Base-by-base conservation (phyloP, 345 rosid species). In the Physaria fendleri region DNA sequence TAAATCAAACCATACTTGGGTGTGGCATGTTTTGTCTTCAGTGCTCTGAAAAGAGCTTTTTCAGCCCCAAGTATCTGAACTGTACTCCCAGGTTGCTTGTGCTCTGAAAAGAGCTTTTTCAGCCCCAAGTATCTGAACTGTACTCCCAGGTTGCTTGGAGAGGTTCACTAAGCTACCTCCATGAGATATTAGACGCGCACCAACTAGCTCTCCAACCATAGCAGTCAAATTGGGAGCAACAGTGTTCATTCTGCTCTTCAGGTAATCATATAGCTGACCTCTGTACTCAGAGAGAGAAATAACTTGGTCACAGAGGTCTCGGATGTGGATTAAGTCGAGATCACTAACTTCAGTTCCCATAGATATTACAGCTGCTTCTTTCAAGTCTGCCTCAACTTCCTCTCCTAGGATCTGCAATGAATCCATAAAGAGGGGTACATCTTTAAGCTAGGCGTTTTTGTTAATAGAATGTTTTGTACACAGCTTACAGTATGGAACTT, bases 281-380 rank as follows among this genome's bases (percentile, higher is more conserved):
- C 93, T 83, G 80, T 83, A 86, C 57, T 84, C 88, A 5, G 91
- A 25, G 5, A 88, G 84, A 11, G 89, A 81, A 17, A 82, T 53
- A 51, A 80, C 95, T 66, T 88, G 91, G 53, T 79, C 88, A 57
- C 88, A 78, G 23, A 81, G 87, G 56, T 89, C 89, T 58, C 76
- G 74, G 25, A 89, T 86, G 46, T 82, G 83, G 11, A 72, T 2
- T 65, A 89, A 66, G 72, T 89, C 95, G 9, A 82, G 77, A 4
- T 89, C 97, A 74, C 71, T 89, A 28, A 86, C 71, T 77, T 89
- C 97, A 3, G 89, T 81, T 43, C 92, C 95, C 97, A 86, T 84
- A 3, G 91, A 89, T 77, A 84, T 84, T 55, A 80, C 59, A 24
- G 91, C 78, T 2, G 92, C 92, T 59, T 84, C 95, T 73, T 89